Evolutionary conservation across 371 early-diverging fungal genomes (phyloP).

Genomic region (Chytridium lagenaria): DNA sequence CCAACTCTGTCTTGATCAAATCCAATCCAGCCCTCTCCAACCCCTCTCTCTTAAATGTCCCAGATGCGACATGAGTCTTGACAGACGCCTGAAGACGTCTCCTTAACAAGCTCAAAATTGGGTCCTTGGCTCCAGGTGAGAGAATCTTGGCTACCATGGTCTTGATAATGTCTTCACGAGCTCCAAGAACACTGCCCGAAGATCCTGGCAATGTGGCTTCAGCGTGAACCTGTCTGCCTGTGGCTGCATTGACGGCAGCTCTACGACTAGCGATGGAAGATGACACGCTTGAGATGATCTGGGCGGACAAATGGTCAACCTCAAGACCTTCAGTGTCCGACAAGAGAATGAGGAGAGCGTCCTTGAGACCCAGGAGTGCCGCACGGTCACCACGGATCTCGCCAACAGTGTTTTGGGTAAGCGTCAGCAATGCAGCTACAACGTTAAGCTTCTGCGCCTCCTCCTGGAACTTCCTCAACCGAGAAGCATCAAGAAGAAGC

Average conservation of each 20-base stretch:
- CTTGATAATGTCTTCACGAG: slow-evolving; percentile 52
- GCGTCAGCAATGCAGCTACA: slow-evolving; percentile 70
- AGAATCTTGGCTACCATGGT: slow-evolving; percentile 78
- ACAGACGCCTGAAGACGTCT: slow-evolving; percentile 65
- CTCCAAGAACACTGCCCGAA: neutral
- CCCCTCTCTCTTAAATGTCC: slow-evolving; percentile 50
- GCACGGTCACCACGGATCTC: slow-evolving; percentile 46
- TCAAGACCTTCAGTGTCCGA: slow-evolving; percentile 48
- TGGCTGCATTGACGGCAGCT: slow-evolving; percentile 5
- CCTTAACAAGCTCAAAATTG: slow-evolving; percentile 68
- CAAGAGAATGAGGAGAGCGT: slow-evolving; percentile 62
- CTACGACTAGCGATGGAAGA: slow-evolving; percentile 4
- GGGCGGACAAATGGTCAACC: slow-evolving; percentile 52
- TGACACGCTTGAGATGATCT: slow-evolving; percentile 38
- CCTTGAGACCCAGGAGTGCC: slow-evolving; percentile 50
- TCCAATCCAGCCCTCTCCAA: slow-evolving; percentile 70
- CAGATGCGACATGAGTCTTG: slow-evolving; percentile 60
- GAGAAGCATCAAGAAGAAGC: slow-evolving; percentile 66
- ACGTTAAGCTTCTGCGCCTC: slow-evolving; percentile 70
- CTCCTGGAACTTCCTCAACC: slow-evolving; percentile 68
- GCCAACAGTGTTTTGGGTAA: slow-evolving; percentile 67
- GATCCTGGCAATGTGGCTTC: neutral
- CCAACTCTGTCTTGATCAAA: slow-evolving; percentile 60
- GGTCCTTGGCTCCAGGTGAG: slow-evolving; percentile 59
- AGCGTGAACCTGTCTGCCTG: neutral